Percentiles rank a stretch among this genome's conserved stretches.
Evolutionary conservation across 169 alveolate species (phyloP).

Genomic region (Plasmodium gonderi): DNA sequence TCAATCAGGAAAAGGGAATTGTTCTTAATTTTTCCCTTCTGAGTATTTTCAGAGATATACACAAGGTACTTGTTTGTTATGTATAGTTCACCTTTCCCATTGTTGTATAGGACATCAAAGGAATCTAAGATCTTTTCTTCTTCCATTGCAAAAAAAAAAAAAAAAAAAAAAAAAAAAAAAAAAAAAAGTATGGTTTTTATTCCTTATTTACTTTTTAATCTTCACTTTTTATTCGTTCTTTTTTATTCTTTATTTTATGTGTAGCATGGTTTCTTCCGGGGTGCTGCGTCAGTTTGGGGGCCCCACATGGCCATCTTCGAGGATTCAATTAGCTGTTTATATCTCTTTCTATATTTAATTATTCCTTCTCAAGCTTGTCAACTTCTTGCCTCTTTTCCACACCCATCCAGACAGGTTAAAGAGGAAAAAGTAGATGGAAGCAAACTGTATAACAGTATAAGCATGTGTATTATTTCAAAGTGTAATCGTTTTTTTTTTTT

Average conservation of each 20-base stretch:
- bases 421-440: too few relatives aligned
- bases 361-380: too few relatives aligned
- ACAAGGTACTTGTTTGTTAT: conserved; percentile 40
- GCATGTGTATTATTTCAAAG: neutral
- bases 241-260: too few relatives aligned
- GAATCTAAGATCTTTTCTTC: conserved; percentile 48
- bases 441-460: neutral
- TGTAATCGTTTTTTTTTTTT: neutral
- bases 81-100: conserved; percentile 38
- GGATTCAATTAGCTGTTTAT: neutral
- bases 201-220: too few relatives aligned
- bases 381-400: neutral
- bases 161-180: too few relatives aligned
- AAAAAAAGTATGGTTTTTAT: too few relatives aligned
- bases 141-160: too few relatives aligned
- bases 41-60: conserved; percentile 35
- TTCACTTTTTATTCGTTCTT: too few relatives aligned
- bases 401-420: too few relatives aligned
- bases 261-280: too few relatives aligned
- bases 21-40: conserved; percentile 18
- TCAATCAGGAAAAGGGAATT: conserved; percentile 49
- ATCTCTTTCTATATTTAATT: neutral
- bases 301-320: neutral
- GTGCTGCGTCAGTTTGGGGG: too few relatives aligned
- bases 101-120: conserved; percentile 32